These are phyloP conservation scores for Groenewaldozyma salmanticensis DNA, from an alignment of 805 yeast genomes.

Conservation along the genomic window DNA sequence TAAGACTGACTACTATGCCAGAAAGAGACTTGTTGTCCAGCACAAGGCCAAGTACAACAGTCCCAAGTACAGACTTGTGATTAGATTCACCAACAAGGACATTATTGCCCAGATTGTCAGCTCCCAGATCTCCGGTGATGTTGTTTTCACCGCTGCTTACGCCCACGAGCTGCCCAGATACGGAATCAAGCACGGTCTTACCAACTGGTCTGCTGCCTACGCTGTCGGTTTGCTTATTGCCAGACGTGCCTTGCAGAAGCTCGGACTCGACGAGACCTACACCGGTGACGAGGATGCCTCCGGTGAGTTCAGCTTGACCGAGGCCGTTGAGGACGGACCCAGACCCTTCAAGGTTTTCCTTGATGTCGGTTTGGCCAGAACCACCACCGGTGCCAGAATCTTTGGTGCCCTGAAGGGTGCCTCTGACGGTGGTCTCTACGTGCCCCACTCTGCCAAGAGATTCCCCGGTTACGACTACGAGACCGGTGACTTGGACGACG, in stretches of 20 bases:
- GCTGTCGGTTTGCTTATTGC: constrained; percentile 98
- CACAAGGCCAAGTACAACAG: constrained; percentile 99
- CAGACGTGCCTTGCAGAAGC: constrained; percentile 97
- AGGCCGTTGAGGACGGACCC: constrained; percentile 99
- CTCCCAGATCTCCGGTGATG: constrained; percentile 94
- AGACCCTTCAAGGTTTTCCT: constrained; percentile 99
- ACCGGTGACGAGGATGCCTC: constrained; percentile 98
- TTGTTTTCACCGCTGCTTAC: constrained; percentile 95
- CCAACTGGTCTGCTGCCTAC: constrained; percentile 99
- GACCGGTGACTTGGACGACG: constrained; percentile 96
- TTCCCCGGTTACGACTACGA: constrained; percentile 99
- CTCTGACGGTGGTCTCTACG: constrained; percentile 98
- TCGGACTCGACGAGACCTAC: constrained; percentile 97
- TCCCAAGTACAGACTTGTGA: constrained; percentile 99
- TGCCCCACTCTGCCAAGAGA: constrained; percentile 99
- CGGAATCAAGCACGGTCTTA: constrained; percentile 97
- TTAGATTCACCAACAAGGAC: constrained; percentile 99
- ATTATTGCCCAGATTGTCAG: constrained; percentile 96
- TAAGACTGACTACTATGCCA: constrained; percentile 99
- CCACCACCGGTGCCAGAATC: constrained; percentile 99
- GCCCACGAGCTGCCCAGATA: constrained; percentile 96
- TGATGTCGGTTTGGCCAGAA: constrained; percentile 98
- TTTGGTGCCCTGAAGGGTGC: constrained; percentile 99
- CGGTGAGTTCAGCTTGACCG: constrained; percentile 97
- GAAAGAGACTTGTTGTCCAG: constrained; percentile 99